Base-by-base conservation (phyloP, 164 flowering plant genomes). In the Pachysandra terminalis region DNA sequence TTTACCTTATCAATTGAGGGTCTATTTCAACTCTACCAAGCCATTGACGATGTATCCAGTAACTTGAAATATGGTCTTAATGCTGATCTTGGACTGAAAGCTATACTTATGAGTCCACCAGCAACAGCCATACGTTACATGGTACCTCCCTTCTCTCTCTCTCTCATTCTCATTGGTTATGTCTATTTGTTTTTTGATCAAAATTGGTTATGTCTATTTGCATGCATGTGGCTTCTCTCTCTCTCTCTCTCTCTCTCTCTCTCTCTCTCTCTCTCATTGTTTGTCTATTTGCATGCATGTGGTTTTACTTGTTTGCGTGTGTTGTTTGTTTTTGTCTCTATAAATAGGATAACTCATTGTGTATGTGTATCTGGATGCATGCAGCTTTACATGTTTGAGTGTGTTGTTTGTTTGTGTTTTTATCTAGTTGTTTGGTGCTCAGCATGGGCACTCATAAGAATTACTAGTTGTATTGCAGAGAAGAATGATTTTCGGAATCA, bases 101-200 rank as follows among this genome's bases (percentile, higher is more conserved):
- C 73, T 62, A 75, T 91, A 61, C 90, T 94, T 25, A 83, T 85
- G 96, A 86, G 86, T 72, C 55, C 85, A 15, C 97, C 97, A 66
- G 81, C 85, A 23, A 62, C 64, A 6, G 40, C 69, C 56, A 68
- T 83, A 55, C 66, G 71, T 32, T 59, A 61, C 64, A 70, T 77
- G 97, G 98, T 94, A 75, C 40, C 25, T 72, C 68, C 7, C 37
- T 7, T 32, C 37, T 7, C 37, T 32, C 37, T 66, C 67, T 79
- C 72, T 67, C 72, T 56, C 75, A 56, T 32, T 69, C 72, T 61
- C 56, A 35, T 26, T 66, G 19, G 64, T 51, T 67, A 25, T 72
- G 15, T 57, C 23, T n/a, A n/a, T n/a, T n/a, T n/a, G n/a, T n/a
- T n/a, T n/a, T n/a, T n/a, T n/a, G n/a, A n/a, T n/a, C n/a, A n/a